Conservation (phyloP, 2,329 filamentous ascomycete species). For the Cladosporium sp. region DNA sequence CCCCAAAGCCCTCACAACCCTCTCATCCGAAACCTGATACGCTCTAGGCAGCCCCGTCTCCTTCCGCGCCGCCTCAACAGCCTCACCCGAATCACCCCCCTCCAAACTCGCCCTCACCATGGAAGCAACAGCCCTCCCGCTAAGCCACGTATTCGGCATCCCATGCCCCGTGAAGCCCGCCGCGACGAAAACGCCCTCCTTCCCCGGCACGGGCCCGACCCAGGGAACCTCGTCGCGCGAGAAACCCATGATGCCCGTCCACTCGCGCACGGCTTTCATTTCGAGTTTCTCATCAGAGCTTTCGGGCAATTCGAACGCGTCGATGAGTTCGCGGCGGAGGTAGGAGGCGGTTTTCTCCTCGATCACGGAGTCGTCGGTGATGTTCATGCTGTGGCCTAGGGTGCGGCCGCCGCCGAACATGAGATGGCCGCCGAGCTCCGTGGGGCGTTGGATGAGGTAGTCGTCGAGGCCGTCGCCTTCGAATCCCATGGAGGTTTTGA, state of each 20-base stretch:
- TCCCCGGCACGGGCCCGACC: constrained; percentile 62
- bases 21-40: constrained; percentile 24
- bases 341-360: constrained; percentile 54
- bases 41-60: constrained; percentile 24
- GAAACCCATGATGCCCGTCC: constrained; percentile 79
- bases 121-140: constrained; percentile 58
- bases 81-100: constrained; percentile 10
- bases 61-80: constrained; percentile 15
- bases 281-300: constrained; percentile 36
- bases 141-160: constrained; percentile 68
- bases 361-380: constrained; percentile 56
- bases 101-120: constrained; percentile 44
- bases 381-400: constrained; percentile 51
- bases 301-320: constrained; percentile 31
- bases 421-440: constrained; percentile 48
- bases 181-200: constrained; percentile 26
- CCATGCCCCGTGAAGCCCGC: constrained; percentile 57
- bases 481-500: constrained; percentile 62
- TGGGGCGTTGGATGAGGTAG: constrained; percentile 68
- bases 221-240: constrained; percentile 63
- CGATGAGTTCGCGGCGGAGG: constrained; percentile 45
- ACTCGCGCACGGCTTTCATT: constrained; percentile 48
- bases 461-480: constrained; percentile 58
- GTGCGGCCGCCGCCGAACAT: constrained; percentile 68
- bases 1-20: constrained; percentile 24